Evolutionary conservation across 148 eudicot genomes (phyloP), one percentile per base, ranked within the genome.

Genomic region (Vaccinium corymbosum): DNA sequence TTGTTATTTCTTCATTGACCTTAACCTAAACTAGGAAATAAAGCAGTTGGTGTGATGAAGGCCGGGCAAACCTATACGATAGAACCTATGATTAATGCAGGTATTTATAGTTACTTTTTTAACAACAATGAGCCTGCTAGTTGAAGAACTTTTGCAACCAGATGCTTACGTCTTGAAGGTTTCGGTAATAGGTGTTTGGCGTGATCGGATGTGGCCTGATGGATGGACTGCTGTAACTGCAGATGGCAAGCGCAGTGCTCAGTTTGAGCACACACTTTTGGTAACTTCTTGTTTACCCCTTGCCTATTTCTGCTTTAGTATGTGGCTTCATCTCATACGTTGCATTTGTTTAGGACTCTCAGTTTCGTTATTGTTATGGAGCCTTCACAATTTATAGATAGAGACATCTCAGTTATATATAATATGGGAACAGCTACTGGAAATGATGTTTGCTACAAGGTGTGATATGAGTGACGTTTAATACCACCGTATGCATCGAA

Each of bases 191-290:
- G 99, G 99, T 80, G 94, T 93, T 84, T 97, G 99, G 99, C 94
- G 95, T 79, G 99, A 97, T 88, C 91, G 94, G 83, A 92, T 94
- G 98, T 97, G 99, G 99, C 99, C 99, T 80, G 99, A 97, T 94
- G 98, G 98, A 78, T 97, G 99, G 99, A 97, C 99, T 83, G 90
- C 91, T 84, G 98, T 93, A 38, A 97, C 99, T 73, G 95, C 97
- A 53, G 99, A 97, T 88, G 99, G 99, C 79, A 97, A 94, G 89
- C 95, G 95, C 88, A 97, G 99, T 88, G 99, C 98, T 62, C 99
- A 97, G 87, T 97, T 97, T 89, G 99, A 97, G 84, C 99, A 97
- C 84, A 94, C 99, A 0, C 92, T 97, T 84, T 83, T 97, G 98
- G 99, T 94, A 89, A 68, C 15, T 1, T 80, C 20, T 8, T 20